Evolutionary conservation across 495 filamentous ascomycete species (phyloP).

Genomic region (Tuber umbilicatum): DNA sequence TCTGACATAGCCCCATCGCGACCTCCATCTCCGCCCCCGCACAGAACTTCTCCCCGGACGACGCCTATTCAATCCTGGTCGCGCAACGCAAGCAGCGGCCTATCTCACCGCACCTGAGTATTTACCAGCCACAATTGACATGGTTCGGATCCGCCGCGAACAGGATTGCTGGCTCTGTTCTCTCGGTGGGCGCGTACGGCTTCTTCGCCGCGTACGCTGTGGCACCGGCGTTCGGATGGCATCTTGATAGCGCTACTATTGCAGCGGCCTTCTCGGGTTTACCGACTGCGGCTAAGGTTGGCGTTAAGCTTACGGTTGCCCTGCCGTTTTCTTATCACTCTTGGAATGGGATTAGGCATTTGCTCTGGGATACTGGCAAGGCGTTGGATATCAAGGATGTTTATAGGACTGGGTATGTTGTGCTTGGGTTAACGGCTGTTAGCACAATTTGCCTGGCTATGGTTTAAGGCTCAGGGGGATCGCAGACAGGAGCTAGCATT

Average conservation of each 20-base stretch:
- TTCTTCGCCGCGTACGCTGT: constrained; percentile 76
- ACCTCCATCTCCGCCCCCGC: constrained; percentile 28
- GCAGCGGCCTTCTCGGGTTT: constrained; percentile 67
- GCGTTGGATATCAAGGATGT: constrained; percentile 64
- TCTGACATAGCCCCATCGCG: not conserved
- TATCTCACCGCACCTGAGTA: constrained; percentile 68
- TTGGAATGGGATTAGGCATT: constrained; percentile 78
- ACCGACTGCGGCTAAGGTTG: constrained; percentile 59
- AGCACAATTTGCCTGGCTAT: constrained; percentile 46
- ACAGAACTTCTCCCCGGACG: constrained; percentile 36
- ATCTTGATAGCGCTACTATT: constrained; percentile 69
- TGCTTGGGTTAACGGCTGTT: constrained; percentile 62
- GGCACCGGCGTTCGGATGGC: constrained; percentile 71
- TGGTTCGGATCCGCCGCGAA: constrained; percentile 68
- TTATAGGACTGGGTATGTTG: constrained; percentile 64
- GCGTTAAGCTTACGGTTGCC: constrained; percentile 61
- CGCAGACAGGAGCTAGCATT: not conserved
- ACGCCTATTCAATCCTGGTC: constrained; percentile 63
- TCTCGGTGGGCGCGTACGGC: constrained; percentile 70
- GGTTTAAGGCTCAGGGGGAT: not conserved
- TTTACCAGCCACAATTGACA: constrained; percentile 83
- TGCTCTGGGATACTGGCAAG: constrained; percentile 69
- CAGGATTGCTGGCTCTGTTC: constrained; percentile 68
- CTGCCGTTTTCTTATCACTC: constrained; percentile 81
- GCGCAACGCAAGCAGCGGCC: constrained; percentile 78